These are phyloP conservation scores for Clarireedia paspali DNA, from an alignment of 2,329 filamentous ascomycete genomes.

Conservation along the genomic window DNA sequence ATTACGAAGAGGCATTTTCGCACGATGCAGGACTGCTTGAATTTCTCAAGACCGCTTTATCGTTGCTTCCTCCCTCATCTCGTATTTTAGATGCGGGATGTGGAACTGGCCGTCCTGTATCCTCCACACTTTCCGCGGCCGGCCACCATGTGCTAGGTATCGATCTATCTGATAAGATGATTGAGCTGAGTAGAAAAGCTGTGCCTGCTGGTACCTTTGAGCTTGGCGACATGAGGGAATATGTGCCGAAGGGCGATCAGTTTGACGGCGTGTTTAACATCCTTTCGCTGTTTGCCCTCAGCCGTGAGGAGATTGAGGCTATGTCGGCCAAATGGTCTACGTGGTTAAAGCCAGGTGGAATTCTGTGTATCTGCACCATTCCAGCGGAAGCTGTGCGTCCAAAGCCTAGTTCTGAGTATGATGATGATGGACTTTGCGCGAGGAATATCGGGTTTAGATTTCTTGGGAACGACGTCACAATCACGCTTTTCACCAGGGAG, in stretches of 20 bases:
- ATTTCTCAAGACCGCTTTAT: neutral
- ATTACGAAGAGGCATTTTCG: neutral
- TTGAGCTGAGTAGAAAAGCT: slow-evolving; percentile 4
- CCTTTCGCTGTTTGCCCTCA: slow-evolving; percentile 13
- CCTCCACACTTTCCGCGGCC: slow-evolving; percentile 20
- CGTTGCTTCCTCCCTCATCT: neutral
- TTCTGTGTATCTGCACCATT: slow-evolving; percentile 13
- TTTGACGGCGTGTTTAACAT: slow-evolving; percentile 12
- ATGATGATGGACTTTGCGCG: slow-evolving; percentile 12
- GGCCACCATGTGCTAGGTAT: slow-evolving; percentile 11
- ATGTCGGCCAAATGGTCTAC: slow-evolving; percentile 10
- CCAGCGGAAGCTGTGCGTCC: neutral
- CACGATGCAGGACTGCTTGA: neutral
- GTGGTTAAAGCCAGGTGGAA: slow-evolving; percentile 12
- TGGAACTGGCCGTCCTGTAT: slow-evolving; percentile 28
- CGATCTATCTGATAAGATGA: slow-evolving; percentile 30
- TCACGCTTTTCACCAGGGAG: slow-evolving; percentile 2
- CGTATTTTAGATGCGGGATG: slow-evolving; percentile 28
- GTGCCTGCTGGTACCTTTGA: slow-evolving; percentile 12
- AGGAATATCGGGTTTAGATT: slow-evolving; percentile 10
- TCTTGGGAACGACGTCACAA: slow-evolving; percentile 9
- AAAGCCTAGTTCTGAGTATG: neutral
- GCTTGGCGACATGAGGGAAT: slow-evolving; percentile 12
- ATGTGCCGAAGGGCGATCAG: neutral
- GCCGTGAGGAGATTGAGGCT: slow-evolving; percentile 7